These are phyloP conservation scores for Vachellia pachyceras DNA, from an alignment of 306 rosid genomes.

Conservation along the genomic window DNA sequence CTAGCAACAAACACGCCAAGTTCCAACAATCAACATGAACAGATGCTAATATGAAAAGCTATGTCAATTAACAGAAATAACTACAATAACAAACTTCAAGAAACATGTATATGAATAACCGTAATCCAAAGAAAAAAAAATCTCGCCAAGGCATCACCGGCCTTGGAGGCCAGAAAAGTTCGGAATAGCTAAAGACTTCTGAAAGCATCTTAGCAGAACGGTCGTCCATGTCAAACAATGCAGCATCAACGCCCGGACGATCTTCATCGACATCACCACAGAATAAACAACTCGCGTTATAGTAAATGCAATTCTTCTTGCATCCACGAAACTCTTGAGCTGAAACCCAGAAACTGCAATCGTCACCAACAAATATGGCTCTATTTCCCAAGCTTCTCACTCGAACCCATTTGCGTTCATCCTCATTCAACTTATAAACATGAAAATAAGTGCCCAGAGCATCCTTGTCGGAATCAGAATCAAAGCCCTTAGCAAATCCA, in stretches of 20 bases:
- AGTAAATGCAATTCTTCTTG: neutral
- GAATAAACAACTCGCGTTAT: neutral
- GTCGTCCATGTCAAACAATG: neutral
- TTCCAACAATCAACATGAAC: too few species aligned
- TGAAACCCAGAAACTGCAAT: neutral
- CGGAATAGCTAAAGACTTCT: neutral
- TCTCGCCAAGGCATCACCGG: neutral
- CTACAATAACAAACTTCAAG: too few species aligned
- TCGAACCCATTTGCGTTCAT: neutral
- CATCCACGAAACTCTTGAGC: neutral
- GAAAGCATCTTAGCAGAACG: neutral
- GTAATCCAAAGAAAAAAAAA: too few species aligned
- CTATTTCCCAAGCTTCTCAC: neutral
- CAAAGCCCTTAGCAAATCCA: too few species aligned
- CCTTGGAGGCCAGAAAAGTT: neutral
- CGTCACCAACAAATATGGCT: conserved; percentile 6
- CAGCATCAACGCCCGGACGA: neutral
- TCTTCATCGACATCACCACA: too few species aligned
- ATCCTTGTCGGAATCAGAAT: neutral
- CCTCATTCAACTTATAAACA: conserved; percentile 18
- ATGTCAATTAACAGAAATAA: too few species aligned
- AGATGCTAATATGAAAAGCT: too few species aligned
- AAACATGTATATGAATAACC: too few species aligned
- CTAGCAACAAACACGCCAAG: too few species aligned
- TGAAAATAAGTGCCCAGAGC: neutral